Evolutionary conservation across 2,329 filamentous ascomycete genomes (phyloP), one percentile per base, ranked within the genome.

Genomic region (Fusarium azukiicola): DNA sequence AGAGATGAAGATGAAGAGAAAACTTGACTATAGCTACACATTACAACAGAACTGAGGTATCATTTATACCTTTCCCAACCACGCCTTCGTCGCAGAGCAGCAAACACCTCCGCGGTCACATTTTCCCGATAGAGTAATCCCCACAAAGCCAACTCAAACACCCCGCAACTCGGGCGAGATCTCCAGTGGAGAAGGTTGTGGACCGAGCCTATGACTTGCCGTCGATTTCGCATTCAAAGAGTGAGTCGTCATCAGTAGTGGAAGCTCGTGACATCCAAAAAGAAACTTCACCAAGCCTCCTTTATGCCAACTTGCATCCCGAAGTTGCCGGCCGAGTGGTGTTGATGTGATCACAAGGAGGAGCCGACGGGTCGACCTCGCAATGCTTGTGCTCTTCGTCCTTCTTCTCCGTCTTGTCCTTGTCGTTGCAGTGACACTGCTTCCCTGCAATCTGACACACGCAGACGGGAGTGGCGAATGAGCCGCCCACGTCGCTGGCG

Each of bases 401-500:
- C 27, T 66, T 42, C 54, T 61, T 61, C 54, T 40, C 21, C 32
- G n/a, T 36, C 42, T 66, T 36, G 27, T 61, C 36, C 36, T 61
- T 61, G 36, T 23, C 38, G 9, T 61, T 61, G 36, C 56, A 61
- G 36, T 61, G 56, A 9, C 56, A 61, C 12, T 66, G 63, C 44
- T 49, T 47, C 36, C 42, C 63, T 47, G 44, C 44, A 7, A 46
- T n/a, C 21, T n/a, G 16, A 2, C 58, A 71, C 3, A 73, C 27
- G 23, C 64, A 70, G 13, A 74, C 49, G 7, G 67, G 56, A 5
- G 67, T 77, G n/a, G 75, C 63, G 14, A 77, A 69, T 7, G 74
- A 72, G 7, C 71, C 74, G 14, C 64, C 67, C 0, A 71, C 52
- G 12, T 56, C 36, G 4, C 68, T 74, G 11, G 68, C 68, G 0